Evolutionary conservation across 805 yeast species (phyloP).

Genomic region (Candida patagonica): DNA sequence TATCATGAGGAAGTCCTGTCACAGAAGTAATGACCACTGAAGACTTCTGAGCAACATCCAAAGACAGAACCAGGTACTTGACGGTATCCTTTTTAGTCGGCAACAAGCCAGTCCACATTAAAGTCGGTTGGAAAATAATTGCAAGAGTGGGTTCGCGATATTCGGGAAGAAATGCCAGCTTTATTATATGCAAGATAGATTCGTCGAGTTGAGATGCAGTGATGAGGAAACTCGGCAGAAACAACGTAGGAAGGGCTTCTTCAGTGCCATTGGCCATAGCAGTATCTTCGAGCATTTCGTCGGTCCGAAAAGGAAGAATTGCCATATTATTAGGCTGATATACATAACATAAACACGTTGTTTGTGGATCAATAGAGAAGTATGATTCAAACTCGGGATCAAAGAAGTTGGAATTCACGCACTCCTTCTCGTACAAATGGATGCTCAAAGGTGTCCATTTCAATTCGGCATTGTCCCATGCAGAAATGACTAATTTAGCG

Average conservation of each 20-base stretch:
- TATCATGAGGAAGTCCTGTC: slow-evolving; percentile 63
- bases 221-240: slow-evolving; percentile 48
- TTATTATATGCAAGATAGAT: slow-evolving; percentile 53
- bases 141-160: slow-evolving; percentile 81
- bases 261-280: slow-evolving; percentile 2
- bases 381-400: slow-evolving; percentile 31
- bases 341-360: slow-evolving; percentile 41
- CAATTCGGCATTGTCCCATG: slow-evolving; percentile 52
- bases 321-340: slow-evolving; percentile 57
- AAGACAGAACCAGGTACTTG: slow-evolving; percentile 51
- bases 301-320: slow-evolving; percentile 52
- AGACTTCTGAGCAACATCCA: slow-evolving; percentile 47
- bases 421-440: slow-evolving; percentile 74
- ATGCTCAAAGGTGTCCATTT: slow-evolving; percentile 63
- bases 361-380: slow-evolving; percentile 54
- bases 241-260: slow-evolving; percentile 25
- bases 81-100: slow-evolving; percentile 54
- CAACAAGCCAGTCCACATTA: slow-evolving; percentile 74
- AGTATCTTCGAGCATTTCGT: slow-evolving; percentile 23
- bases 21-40: slow-evolving; percentile 63
- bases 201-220: slow-evolving; percentile 48
- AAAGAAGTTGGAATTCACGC: slow-evolving; percentile 29
- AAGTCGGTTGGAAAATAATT: slow-evolving; percentile 45
- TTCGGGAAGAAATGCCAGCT: slow-evolving; percentile 59
- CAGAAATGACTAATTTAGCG: slow-evolving; percentile 70